Conservation (phyloP, 2,329 filamentous ascomycete species). For the Grosmannia penicillata region DNA sequence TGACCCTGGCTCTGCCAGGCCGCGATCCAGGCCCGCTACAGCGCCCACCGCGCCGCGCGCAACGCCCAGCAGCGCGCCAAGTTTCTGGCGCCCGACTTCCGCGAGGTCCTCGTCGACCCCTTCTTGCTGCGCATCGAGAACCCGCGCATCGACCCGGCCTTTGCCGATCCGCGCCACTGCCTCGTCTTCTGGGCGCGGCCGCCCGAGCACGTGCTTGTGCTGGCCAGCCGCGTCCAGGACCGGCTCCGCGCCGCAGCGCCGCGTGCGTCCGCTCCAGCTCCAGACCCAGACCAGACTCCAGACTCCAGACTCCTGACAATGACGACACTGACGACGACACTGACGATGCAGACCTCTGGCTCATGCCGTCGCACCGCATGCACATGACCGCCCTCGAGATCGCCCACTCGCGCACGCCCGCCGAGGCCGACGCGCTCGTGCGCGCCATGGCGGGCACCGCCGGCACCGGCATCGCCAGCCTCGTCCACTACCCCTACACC, state of each 20-base stretch:
- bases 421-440: constrained; percentile 52
- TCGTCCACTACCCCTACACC: constrained; percentile 44
- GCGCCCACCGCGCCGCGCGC: constrained; percentile 56
- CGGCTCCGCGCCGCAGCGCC: constrained; percentile 50
- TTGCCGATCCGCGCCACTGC: constrained; percentile 63
- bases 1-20: constrained; percentile 23
- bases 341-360: constrained; percentile 44
- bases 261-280: constrained; percentile 33
- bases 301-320: no score
- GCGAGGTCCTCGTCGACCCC: constrained; percentile 60
- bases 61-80: constrained; percentile 63
- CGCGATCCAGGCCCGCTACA: constrained; percentile 58
- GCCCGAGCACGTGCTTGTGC: constrained; percentile 50
- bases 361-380: constrained; percentile 64
- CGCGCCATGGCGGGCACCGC: constrained; percentile 25
- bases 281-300: no score
- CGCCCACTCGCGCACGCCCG: constrained; percentile 59
- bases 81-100: constrained; percentile 54
- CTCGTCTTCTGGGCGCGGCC: constrained; percentile 82
- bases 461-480: constrained; percentile 32
- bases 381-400: constrained; percentile 81
- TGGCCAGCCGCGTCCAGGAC: constrained; percentile 56
- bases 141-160: constrained; percentile 48
- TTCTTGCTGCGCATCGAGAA: constrained; percentile 57
- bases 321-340: no score